A percentile compares a stretch with the other conserved stretches of the same genome.
Evolutionary conservation across 352 stramenopile genomes (phyloP).

Genomic region (Phytophthora sp.): DNA sequence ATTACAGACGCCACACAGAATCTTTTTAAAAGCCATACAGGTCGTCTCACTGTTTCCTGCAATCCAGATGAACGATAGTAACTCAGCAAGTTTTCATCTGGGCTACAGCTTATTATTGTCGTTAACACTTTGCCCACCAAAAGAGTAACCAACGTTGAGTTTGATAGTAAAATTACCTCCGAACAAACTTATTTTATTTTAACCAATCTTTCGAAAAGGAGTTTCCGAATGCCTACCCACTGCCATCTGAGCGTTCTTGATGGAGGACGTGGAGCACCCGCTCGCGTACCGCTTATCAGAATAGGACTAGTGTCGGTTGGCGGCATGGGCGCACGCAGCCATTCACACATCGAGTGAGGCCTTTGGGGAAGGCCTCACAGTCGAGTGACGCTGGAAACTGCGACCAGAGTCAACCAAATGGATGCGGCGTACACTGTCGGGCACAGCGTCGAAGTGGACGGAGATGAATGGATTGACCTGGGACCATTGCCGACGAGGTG

Average conservation of each 20-base stretch:
- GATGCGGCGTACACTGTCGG: conserved; percentile 26
- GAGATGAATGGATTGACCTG: conserved; percentile 60
- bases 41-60: too few species aligned
- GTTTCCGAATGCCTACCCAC: neutral
- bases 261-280: conserved; percentile 7
- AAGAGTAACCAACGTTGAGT: too few species aligned
- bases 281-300: conserved; percentile 17
- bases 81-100: too few species aligned
- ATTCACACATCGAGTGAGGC: too few species aligned
- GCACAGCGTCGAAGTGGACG: conserved; percentile 33
- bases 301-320: neutral
- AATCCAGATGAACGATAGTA: too few species aligned
- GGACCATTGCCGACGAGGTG: conserved; percentile 1
- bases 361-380: neutral
- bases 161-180: too few species aligned
- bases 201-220: too few species aligned
- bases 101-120: too few species aligned
- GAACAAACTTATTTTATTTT: too few species aligned
- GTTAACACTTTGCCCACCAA: too few species aligned
- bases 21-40: too few species aligned
- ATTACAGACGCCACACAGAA: too few species aligned
- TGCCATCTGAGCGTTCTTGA: neutral
- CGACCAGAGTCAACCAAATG: conserved; percentile 20
- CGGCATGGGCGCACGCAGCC: conserved; percentile 9
- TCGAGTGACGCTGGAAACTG: conserved; percentile 7